Evolutionary conservation across 257 asterid species (phyloP), one percentile per base, ranked within the genome.

Genomic region (Plantago ovata): DNA sequence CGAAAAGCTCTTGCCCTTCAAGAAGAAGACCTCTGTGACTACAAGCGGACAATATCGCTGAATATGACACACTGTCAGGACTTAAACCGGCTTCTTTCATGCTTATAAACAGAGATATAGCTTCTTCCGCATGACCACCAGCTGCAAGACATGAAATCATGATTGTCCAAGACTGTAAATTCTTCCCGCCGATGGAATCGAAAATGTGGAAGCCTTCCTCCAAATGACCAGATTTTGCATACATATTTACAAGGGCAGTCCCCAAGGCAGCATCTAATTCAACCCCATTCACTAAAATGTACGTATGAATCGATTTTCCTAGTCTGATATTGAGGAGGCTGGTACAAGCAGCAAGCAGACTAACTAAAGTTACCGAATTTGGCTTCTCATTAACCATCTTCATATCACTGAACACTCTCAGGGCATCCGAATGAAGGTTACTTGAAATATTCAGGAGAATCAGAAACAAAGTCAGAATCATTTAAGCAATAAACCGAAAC

Each of bases 111-210:
- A 84, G 58, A 38, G 81, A 74, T 20, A 84, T 1, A 44, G 80
- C 89, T 72, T 80, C 85, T 72, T 69, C 77, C 42, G 84, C 86
- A 46, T 48, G 68, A 49, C 94, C 89, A 55, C 76, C 64, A 57
- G 74, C 84, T 14, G 91, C 84, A 47, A 84, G 79, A 50, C 73
- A 72, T n/a, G 91, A 80, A 21, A 87, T 82, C 94, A 84, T 82
- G 57, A 75, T 69, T 0, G 95, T 87, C 94, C 94, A 87, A 52
- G 82, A 76, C 61, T 75, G 79, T 51, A 84, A 72, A 69, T 75
- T 80, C 73, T 62, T 82, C 3, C 66, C 68, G 4, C 18, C 23
- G 57, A 78, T 65, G 28, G 72, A 74, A 60, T 69, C 55, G 40
- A 84, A 87, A 33, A 82, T 60, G 50, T 12, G 66, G 72, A 70